Base-by-base conservation (phyloP, 305 asterid species). In the Fraxinus paxiana region DNA sequence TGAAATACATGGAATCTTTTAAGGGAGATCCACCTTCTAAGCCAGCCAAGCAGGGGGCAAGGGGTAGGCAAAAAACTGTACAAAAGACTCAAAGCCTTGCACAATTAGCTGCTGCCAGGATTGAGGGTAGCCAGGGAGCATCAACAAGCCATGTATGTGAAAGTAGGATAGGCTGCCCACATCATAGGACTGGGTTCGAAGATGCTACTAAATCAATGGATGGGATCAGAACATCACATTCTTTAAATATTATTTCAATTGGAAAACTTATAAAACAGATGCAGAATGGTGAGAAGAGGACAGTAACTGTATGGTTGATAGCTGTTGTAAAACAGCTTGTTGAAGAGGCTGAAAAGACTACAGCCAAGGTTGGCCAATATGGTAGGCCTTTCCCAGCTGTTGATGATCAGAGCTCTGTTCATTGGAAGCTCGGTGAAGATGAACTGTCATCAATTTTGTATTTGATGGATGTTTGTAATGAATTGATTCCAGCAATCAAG, bases 121-220 rank as follows among this genome's bases (percentile, higher is more conserved):
- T 96, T 87, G 99, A 93, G 87, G 92, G 98, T 84, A 96, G 99
- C 84, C 98, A 92, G 82, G 98, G 99, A 79, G 98, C 99, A 81
- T 94, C 99, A 31, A 90, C 98, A 1, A 96, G 99, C 85, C 98
- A 96, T 90, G 87, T 88, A 78, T 94, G 99, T 89, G 98, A 94
- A 86, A 92, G 82, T 85, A 91, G 88, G 90, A 76, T 87, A 72
- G 88, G 89, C 81, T 96, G 99, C 89, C 90, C 97, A 41, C 98
- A 92, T 81, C 98, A 96, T 33, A 87, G 88, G 82, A 83, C 86
- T 75, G 91, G 90, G 78, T 77, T 81, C 35, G 97, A 91, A 82
- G 97, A 90, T 80, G 85, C 82, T 80, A 65, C 89, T 70, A 96
- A 87, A 87, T 79, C 90, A 61, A 82, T 79, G 26, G 92, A 87